These are phyloP conservation scores for Starmerella tilneyi DNA, from an alignment of 805 yeast species.

Conservation along the genomic window DNA sequence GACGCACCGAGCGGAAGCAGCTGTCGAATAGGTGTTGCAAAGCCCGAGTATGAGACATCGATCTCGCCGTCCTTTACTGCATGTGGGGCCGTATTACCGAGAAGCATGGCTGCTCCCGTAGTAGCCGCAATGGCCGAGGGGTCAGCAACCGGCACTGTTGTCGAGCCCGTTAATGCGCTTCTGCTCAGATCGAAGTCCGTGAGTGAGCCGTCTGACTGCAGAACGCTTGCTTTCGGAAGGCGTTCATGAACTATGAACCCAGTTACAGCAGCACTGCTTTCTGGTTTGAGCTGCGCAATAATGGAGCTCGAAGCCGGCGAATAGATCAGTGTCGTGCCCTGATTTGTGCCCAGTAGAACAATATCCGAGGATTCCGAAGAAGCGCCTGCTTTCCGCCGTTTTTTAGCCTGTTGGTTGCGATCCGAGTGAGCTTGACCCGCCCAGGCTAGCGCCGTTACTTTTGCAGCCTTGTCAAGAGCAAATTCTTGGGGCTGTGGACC, in stretches of 20 bases:
- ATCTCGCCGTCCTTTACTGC: slow-evolving; percentile 39
- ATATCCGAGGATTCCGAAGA: slow-evolving; percentile 22
- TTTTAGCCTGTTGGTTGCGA: slow-evolving; percentile 17
- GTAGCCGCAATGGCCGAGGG: slow-evolving; percentile 1
- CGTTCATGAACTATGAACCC: background rate
- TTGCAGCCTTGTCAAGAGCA: slow-evolving; percentile 43
- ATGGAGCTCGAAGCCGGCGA: slow-evolving; percentile 57
- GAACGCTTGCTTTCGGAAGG: slow-evolving; percentile 9
- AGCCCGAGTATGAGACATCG: slow-evolving; percentile 58
- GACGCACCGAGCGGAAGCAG: slow-evolving; percentile 34
- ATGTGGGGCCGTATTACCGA: slow-evolving; percentile 60
- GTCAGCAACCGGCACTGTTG: slow-evolving; percentile 10
- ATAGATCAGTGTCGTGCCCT: slow-evolving; percentile 54
- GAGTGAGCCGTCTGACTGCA: slow-evolving; percentile 30
- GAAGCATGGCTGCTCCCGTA: slow-evolving; percentile 31
- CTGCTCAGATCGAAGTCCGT: slow-evolving; percentile 51
- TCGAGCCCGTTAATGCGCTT: slow-evolving; percentile 33
- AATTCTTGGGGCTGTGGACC: slow-evolving; percentile 41
- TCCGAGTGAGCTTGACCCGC: slow-evolving; percentile 10
- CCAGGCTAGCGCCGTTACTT: slow-evolving; percentile 48
- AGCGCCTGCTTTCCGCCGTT: slow-evolving; percentile 22
- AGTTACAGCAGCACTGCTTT: slow-evolving; percentile 10
- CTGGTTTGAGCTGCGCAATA: slow-evolving; percentile 32
- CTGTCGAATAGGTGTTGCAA: slow-evolving; percentile 54
- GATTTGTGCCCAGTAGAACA: slow-evolving; percentile 53